phyloP scores from a whole-genome alignment of 176 grass and related monocot species.

The Lolium multiflorum region DNA sequence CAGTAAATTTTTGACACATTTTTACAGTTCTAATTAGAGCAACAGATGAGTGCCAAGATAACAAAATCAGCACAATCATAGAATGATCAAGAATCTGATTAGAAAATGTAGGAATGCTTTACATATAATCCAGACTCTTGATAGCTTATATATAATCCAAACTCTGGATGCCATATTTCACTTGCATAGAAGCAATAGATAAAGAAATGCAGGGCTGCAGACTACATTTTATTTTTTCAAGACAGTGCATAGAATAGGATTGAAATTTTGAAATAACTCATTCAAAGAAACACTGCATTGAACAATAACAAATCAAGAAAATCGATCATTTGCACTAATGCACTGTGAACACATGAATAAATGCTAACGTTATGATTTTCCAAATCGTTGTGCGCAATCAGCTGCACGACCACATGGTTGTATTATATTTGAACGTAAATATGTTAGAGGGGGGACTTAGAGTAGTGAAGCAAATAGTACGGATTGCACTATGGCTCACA shows the following conservation, averaged over 20 bases:
- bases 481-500: not conserved
- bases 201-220: not conserved
- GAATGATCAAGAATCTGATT: not conserved
- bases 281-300: not conserved
- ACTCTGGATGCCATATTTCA: not conserved
- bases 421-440: not conserved
- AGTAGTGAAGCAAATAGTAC: not conserved
- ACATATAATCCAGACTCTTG: not conserved
- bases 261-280: slow-evolving; percentile 8
- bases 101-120: not conserved
- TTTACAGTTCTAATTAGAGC: not conserved
- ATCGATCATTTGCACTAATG: not conserved
- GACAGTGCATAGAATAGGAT: not conserved
- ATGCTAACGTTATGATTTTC: not conserved
- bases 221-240: not conserved
- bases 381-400: not conserved
- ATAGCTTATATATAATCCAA: not conserved
- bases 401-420: not conserved
- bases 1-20: not conserved
- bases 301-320: not conserved
- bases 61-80: not conserved
- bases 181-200: not conserved
- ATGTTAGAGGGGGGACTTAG: not conserved
- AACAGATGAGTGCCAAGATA: no score
- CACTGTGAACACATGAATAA: not conserved